Base-by-base conservation (phyloP, 176 grass and related monocot species). In the Miscanthus lutarioriparius region DNA sequence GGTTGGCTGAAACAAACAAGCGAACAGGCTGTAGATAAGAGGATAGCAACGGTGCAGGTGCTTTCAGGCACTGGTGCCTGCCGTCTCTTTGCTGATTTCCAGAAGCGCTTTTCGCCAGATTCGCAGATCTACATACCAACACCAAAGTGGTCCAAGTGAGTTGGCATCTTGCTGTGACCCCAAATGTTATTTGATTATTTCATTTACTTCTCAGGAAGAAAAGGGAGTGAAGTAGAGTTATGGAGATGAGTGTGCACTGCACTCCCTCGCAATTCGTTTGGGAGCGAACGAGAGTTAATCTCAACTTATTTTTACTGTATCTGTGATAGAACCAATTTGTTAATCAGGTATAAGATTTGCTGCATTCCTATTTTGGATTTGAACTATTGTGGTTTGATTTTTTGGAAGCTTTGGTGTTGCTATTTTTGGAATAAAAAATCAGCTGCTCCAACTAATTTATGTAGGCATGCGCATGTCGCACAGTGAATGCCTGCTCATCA, bases 111-210 rank as follows among this genome's bases (percentile, higher is more conserved):
- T 56, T 79, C 94, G 83, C 93, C 93, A 0, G 88, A 98, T 79
- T 95, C 96, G 14, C 96, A 96, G 65, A 98, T 94, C 85, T 98
- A 94, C 77, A 98, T 98, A 87, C 91, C 96, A 26, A 84, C 92
- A 75, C 96, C 96, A 47, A 98, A 93, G 6, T 98, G 96, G 96
- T 77, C 93, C 33, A 98, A 98, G 93, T 98, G 73, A 94, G 96
- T 83, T 38, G 5, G 80, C 67, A 10, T 68, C 25, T 39, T 79
- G 30, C 13, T 53, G 2, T 76, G 11, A 26, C 64, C 36, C 8
- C 2, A 25, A 19, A 48, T 70, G 8, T 37, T 53, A 10, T 61
- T n/a, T n/a, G n/a, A n/a, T n/a, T n/a, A n/a, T 40, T n/a, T 70
- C 74, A 23, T 75, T 67, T 47, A 51, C 49, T 80, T 76, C 30